phyloP scores from a whole-genome alignment of 352 stramenopile species.

The Globisporangium cederbergense region DNA sequence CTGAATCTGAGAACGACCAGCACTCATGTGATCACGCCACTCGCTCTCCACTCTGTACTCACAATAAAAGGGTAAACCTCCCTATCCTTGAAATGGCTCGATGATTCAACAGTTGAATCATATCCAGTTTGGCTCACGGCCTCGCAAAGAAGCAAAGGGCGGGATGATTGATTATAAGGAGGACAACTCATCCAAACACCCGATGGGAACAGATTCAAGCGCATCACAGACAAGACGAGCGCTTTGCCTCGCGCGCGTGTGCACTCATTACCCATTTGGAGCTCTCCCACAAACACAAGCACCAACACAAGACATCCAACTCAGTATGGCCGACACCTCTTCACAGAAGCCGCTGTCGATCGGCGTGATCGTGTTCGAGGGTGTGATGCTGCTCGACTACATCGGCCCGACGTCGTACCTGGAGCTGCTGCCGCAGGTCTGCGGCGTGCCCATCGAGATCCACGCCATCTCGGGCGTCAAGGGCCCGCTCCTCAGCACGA shows the following conservation, averaged over 20 bases:
- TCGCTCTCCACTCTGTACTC: too few species aligned
- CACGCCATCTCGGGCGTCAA: conserved; percentile 38
- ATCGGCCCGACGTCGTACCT: conserved; percentile 55
- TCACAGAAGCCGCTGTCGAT: conserved; percentile 26
- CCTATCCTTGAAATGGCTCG: too few species aligned
- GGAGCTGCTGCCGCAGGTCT: conserved; percentile 43
- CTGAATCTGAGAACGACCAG: too few species aligned
- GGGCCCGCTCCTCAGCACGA: conserved; percentile 34
- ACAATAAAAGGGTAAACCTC: too few species aligned
- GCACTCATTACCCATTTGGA: neutral
- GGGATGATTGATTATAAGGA: neutral
- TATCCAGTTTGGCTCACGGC: too few species aligned
- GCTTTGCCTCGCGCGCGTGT: neutral
- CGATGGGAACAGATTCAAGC: neutral
- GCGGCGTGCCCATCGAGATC: conserved; percentile 41
- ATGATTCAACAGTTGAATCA: too few species aligned
- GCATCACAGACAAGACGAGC: neutral
- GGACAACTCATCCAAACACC: neutral
- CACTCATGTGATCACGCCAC: too few species aligned
- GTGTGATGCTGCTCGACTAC: conserved; percentile 59
- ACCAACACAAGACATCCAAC: neutral
- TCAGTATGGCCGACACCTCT: neutral
- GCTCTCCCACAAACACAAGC: neutral
- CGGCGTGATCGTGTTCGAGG: conserved; percentile 58
- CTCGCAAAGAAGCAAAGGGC: too few species aligned